Evolutionary conservation across 257 asterid species (phyloP), one percentile per base, ranked within the genome.

Genomic region (Gentiana dahurica): DNA sequence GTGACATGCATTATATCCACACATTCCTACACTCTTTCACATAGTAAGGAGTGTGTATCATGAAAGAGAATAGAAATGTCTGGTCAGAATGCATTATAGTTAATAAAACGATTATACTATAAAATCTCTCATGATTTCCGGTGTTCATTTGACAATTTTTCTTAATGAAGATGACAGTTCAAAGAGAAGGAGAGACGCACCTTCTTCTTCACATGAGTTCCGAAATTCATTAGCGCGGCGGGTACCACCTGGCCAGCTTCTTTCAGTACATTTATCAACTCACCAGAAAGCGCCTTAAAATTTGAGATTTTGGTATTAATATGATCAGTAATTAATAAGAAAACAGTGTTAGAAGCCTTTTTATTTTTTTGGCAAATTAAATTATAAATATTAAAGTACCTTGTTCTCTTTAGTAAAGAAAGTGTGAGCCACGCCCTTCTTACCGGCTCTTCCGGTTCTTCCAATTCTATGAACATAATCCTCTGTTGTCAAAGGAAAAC

Each of bases 391-490:
- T 41, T 6, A 53, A 59, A 52, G 54, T 69, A 90, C 98, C 94
- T 85, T 91, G 72, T 91, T 91, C 35, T 91, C 98, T 82, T 83
- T 83, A 0, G 89, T 91, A 70, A 91, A 91, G 83, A 91, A 91
- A 57, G 98, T 91, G 82, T 91, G 98, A 51, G 98, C 98, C 58
- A 91, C 97, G 66, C 98, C 98, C 71, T 91, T 91, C 71, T 91
- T 91, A 72, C 98, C 98, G 60, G 97, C 98, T 66, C 98, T 73
- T 55, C 98, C 98, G 36, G 98, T 91, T 68, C 98, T 86, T 68
- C 98, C 98, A 68, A 91, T 91, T 78, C 98, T 77, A 65, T 91
- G 97, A 57, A 91, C 97, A 57, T 87, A 91, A 80, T 85, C 98
- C 79, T 91, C 98, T 0, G 97, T 81, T 1, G 98, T 92, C 66